Percentiles rank a stretch among this genome's conserved stretches.
Evolutionary conservation across 345 rosid genomes (phyloP).

Genomic region (Clarkia xantiana): DNA sequence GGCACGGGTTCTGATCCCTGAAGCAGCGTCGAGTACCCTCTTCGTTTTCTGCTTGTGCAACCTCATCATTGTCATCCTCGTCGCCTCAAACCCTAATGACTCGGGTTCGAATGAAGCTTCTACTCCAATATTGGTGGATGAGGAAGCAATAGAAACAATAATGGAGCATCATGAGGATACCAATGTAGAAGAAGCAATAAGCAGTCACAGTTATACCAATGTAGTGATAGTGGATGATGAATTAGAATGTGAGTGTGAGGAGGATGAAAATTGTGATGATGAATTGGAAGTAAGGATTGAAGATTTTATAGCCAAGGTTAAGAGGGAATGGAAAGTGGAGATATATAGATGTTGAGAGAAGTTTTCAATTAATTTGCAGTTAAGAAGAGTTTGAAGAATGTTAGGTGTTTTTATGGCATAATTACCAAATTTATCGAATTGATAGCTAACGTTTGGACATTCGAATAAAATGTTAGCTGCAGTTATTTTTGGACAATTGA

Average conservation of each 20-base stretch:
- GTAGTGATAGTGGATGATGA: neutral
- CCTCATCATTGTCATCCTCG: slow-evolving; percentile 16
- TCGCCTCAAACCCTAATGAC: slow-evolving; percentile 13
- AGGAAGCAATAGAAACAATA: neutral
- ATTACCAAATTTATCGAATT: no score
- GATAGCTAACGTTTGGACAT: no score
- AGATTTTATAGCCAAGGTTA: slow-evolving; percentile 40
- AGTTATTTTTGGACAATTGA: no score
- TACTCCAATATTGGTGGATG: neutral
- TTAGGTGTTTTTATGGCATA: no score
- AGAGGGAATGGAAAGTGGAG: slow-evolving; percentile 41
- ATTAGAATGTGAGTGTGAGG: slow-evolving; percentile 8
- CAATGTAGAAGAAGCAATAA: neutral
- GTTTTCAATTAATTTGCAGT: no score
- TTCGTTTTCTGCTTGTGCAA: slow-evolving; percentile 25
- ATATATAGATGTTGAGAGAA: no score
- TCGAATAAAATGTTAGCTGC: no score
- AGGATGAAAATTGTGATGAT: slow-evolving; percentile 9
- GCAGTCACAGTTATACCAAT: neutral
- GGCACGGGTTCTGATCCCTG: slow-evolving; percentile 9
- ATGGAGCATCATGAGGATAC: neutral
- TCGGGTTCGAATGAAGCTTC: neutral
- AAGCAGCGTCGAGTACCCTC: slow-evolving; percentile 20
- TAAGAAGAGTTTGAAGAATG: no score
- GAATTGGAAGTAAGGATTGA: slow-evolving; percentile 39